Evolutionary conservation across 148 eudicot species (phyloP).

Genomic region (Camellia lanceoleosa): DNA sequence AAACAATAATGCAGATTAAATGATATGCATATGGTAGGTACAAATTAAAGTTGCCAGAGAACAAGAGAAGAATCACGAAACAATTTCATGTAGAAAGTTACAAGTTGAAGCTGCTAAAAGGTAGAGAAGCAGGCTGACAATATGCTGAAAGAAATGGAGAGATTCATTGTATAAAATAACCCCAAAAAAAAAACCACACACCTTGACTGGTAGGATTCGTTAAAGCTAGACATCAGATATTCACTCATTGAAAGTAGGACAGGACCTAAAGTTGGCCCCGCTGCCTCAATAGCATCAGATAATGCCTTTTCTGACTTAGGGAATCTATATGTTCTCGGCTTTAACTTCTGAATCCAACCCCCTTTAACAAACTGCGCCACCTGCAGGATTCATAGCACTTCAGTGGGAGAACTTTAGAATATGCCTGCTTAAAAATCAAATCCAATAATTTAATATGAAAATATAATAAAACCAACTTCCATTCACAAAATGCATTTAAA

Average conservation of each 20-base stretch:
- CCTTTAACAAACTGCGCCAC: slow-evolving; percentile 69
- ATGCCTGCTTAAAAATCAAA: neutral
- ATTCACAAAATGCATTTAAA: neutral
- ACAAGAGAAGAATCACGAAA: neutral
- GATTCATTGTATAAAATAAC: neutral
- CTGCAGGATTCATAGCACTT: slow-evolving; percentile 34
- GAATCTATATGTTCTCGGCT: slow-evolving; percentile 63
- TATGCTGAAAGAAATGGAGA: neutral
- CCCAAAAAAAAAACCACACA: slow-evolving; percentile 17
- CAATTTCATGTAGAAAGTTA: neutral
- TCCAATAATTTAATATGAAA: too few species aligned
- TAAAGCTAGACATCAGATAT: slow-evolving; percentile 90
- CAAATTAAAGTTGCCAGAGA: neutral
- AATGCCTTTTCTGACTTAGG: slow-evolving; percentile 74
- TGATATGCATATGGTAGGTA: neutral
- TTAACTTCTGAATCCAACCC: slow-evolving; percentile 83
- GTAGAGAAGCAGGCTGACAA: neutral
- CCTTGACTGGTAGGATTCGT: slow-evolving; percentile 96
- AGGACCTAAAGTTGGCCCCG: slow-evolving; percentile 85
- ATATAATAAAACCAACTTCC: too few species aligned
- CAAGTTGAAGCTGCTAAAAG: neutral
- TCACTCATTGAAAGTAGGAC: slow-evolving; percentile 89
- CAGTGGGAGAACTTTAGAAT: neutral
- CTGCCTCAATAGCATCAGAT: slow-evolving; percentile 81
- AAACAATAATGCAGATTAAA: neutral